Evolutionary conservation across 352 stramenopile species (phyloP), one percentile per base, ranked within the genome.

Genomic region (Pythium myriotylum): DNA sequence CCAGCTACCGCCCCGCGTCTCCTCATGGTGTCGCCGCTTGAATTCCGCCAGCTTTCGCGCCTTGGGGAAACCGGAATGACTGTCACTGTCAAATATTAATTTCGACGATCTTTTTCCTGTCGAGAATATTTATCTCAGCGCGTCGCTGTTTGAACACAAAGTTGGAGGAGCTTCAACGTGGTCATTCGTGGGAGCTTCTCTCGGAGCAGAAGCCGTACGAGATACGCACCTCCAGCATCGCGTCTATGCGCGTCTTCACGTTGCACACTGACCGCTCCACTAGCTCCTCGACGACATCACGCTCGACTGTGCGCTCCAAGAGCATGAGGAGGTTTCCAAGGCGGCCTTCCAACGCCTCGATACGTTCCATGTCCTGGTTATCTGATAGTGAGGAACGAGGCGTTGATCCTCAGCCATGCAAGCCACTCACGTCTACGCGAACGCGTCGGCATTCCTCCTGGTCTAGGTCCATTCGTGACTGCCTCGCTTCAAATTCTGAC

Each of bases 181-280:
- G 9, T n/a, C 20, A 27, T 16, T 49, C 42, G 43, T 33, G 43
- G 10, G 43, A 26, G 12, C 16, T 48, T n/a, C 29, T 35, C 29
- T 35, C 10, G 29, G 29, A 5, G 29, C 10, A 10, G 29, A 35
- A 10, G 29, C 5, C 5, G 29, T 10, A 35, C 10, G 10, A 56
- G 2, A 2, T 5, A 23, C 50, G 27, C 35, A 88, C 79, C 76
- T 88, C 76, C 0, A 85, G 70, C 17, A 88, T 65, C 9, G 74
- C 70, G 29, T 84, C 79, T 19, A 88, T 67, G 3, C 76, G 79
- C 17, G 60, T 53, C 54, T 85, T 86, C 10, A 88, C 55, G 35
- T 69, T 79, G 43, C 54, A 70, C 57, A 85, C 74, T 9, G 80
- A 47, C 20, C 70, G 70, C 32, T 73, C 68, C 2, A 88, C 40